Base-by-base conservation (phyloP, 1,284 basidiomycete species). In the Fomes fomentarius region DNA sequence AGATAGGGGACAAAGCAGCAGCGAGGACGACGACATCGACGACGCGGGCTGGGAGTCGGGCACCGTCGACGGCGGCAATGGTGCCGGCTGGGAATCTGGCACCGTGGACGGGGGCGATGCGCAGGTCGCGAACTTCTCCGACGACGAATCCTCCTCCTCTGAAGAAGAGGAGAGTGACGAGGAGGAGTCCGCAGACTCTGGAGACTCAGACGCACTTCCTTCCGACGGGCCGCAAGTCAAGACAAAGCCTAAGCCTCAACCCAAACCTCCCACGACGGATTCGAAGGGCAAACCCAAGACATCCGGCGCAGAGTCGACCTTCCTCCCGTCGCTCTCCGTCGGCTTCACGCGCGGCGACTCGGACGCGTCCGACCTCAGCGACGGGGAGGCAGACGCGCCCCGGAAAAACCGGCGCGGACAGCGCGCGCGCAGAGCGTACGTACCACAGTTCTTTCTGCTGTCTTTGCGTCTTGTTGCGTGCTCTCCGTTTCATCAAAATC, bases 391-490 rank as follows among this genome's bases (percentile, higher is more conserved):
- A 9, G 85, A 76, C 25, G 71, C 67, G 5, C 73, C 76, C 15
- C 85, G 85, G 72, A 97, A 94, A 78, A 98, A 98, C 64, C 77
- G 96, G 46, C 81, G 94, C 47, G 96, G 96, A 15, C 96, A 98
- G 71, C 77, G 94, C 47, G 96, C 96, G 10, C 79, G 96, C 52
- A 81, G 91, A 76, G 92, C 91, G 93, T 96, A 71, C 81, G 94
- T 88, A 7, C 7, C 26, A 43, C 37, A n/a, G 35, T 40, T 59
- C 21, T 42, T 14, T 30, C 19, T 25, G 1, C 48, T 37, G 60
- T 34, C 25, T 28, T 35, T 33, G 24, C 28, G 38, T 52, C 47
- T 31, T 25, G 21, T 34, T 28, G 30, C 28, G 25, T 60, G 47
- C 50, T 22, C 31, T 47, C 40, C 8, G 54, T 49, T 28, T 38